Percentiles rank a stretch among this genome's conserved stretches.
Evolutionary conservation across 2,329 filamentous ascomycete species (phyloP).

Genomic region (Rhytidhysteron rufulum): DNA sequence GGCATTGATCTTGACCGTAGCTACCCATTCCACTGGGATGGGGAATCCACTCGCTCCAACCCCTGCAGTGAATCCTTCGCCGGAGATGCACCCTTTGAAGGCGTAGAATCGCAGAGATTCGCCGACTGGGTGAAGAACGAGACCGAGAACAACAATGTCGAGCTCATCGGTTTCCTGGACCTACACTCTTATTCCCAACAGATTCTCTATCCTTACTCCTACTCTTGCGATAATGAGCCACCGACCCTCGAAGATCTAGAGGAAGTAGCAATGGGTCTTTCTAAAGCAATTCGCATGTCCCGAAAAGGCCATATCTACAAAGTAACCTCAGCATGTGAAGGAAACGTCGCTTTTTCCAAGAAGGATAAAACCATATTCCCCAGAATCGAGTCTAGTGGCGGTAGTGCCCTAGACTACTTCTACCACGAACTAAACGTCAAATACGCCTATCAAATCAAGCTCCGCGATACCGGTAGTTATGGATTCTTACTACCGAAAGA

Average conservation of each 20-base stretch:
- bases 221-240: conserved; percentile 72
- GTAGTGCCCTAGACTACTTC: conserved; percentile 91
- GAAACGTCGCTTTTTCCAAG: conserved; percentile 53
- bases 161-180: conserved; percentile 83
- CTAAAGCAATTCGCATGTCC: conserved; percentile 81
- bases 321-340: conserved; percentile 82
- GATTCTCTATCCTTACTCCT: conserved; percentile 87
- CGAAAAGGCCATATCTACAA: conserved; percentile 64
- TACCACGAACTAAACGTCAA: conserved; percentile 79
- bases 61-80: conserved; percentile 91
- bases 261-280: conserved; percentile 81
- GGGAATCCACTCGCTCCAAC: conserved; percentile 59
- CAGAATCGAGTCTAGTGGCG: conserved; percentile 71
- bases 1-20: conserved; percentile 87
- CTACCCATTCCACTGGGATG: conserved; percentile 83
- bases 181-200: conserved; percentile 95
- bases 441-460: conserved; percentile 90
- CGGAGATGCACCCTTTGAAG: conserved; percentile 78
- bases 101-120: conserved; percentile 69
- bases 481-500: conserved; percentile 86
- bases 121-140: conserved; percentile 81
- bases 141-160: conserved; percentile 63
- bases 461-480: conserved; percentile 89
- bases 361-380: conserved; percentile 36
- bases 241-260: conserved; percentile 88